phyloP scores from a whole-genome alignment of 2,329 filamentous ascomycete species.

The Beauveria brongniartii region DNA sequence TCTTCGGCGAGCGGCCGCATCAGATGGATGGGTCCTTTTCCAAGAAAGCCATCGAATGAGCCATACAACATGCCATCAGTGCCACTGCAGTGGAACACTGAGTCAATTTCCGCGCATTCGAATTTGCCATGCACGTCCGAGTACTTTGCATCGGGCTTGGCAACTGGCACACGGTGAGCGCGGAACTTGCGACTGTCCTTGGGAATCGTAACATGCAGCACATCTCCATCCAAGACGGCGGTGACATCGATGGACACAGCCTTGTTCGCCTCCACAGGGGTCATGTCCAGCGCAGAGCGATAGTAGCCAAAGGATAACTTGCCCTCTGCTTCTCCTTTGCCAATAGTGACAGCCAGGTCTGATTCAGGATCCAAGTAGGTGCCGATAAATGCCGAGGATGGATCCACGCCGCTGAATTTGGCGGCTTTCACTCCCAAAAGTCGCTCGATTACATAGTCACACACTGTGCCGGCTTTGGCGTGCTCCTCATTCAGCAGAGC shows the following conservation, averaged over 20 bases:
- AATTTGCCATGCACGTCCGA: slow-evolving; percentile 26
- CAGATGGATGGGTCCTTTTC: slow-evolving; percentile 27
- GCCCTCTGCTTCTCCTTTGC: slow-evolving; percentile 16
- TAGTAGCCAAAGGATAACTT: slow-evolving; percentile 25
- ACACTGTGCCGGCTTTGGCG: slow-evolving; percentile 19
- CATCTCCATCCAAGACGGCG: slow-evolving; percentile 23
- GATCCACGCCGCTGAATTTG: slow-evolving; percentile 2
- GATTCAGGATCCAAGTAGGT: slow-evolving; percentile 30
- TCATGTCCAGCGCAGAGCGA: slow-evolving; percentile 18
- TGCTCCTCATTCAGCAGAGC: slow-evolving; percentile 32
- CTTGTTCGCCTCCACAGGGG: slow-evolving; percentile 13
- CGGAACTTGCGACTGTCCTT: slow-evolving; percentile 16
- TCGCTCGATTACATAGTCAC: slow-evolving; percentile 23
- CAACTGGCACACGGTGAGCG: not conserved
- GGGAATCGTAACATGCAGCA: slow-evolving; percentile 19
- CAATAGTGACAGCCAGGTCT: slow-evolving; percentile 23
- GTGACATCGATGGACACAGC: slow-evolving; percentile 19
- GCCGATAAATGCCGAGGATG: slow-evolving; percentile 24
- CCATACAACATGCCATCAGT: slow-evolving; percentile 31
- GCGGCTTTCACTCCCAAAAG: slow-evolving; percentile 20
- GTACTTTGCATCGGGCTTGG: slow-evolving; percentile 14
- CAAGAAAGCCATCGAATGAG: slow-evolving; percentile 33
- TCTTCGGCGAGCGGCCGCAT: slow-evolving; percentile 31
- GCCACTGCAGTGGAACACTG: slow-evolving; percentile 26
- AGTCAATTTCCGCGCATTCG: slow-evolving; percentile 27